Evolutionary conservation across 2,329 filamentous ascomycete species (phyloP), one percentile per base, ranked within the genome.

Genomic region (Penicillium sp.): DNA sequence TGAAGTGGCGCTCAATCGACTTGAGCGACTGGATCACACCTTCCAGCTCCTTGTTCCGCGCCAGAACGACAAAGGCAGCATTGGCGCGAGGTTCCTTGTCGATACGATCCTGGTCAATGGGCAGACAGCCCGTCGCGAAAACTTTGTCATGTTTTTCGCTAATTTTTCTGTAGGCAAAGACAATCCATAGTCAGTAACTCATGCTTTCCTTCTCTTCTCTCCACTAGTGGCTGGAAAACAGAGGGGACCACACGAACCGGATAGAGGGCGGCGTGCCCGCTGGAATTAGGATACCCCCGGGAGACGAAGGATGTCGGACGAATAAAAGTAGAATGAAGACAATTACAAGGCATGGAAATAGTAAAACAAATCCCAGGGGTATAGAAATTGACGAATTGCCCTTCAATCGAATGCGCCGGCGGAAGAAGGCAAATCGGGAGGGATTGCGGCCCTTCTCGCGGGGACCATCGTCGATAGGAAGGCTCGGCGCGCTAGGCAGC

Each of bases 1-100:
- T 99, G 87, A 99, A 99, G 80, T 99, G 95, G 71, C 95, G 88
- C 82, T 99, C 95, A 69, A 99, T 93, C 47, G 94, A 98, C 82
- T 97, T 97, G 78, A 99, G 86, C 10, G 95, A 98, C 79, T 98
- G 92, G 67, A 99, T 88, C 42, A 99, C 95, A 63, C 95, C 95
- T 0, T 97, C 93, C 67, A 99, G 79, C 81, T 99, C 95, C 83
- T 97, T 96, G 77, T 99, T 98, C 71, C 95, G 85, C 58, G 95
- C 95, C 62, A 99, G 85, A 42, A 99, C 93, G 66, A 99, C 95
- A 73, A 99, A 97, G 28, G 92, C 94, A 63, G 92, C 95, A 75
- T 98, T 99, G 69, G 92, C 95, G 74, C 93, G 88, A 45, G 92
- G 92, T 64, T 53, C 66, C 53, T 70, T 70, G 28, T 55, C 59